phyloP scores from a whole-genome alignment of 768 basidiomycete genomes.

The Pisolithus microcarpus region DNA sequence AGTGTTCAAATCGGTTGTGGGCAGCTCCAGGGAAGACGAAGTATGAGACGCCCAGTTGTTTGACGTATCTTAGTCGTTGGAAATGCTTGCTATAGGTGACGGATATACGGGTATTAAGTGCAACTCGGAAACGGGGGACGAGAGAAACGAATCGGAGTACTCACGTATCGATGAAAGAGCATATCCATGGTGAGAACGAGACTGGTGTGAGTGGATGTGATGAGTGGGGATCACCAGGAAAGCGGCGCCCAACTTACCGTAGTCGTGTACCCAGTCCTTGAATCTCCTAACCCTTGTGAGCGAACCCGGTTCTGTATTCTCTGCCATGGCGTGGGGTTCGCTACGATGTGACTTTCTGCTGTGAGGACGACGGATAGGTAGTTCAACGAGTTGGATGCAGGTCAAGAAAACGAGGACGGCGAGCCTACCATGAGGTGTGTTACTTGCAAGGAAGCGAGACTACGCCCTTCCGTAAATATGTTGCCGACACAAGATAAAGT shows the following conservation, averaged over 20 bases:
- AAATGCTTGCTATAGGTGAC: constrained; percentile 50
- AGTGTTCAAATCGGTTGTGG: constrained; percentile 81
- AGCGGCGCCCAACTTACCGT: constrained; percentile 22
- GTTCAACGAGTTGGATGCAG: too few relatives aligned
- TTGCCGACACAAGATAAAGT: too few relatives aligned
- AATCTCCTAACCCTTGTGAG: constrained; percentile 14
- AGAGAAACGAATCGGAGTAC: background rate
- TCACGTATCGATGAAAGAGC: constrained; percentile 64
- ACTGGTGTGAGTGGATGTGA: constrained; percentile 4
- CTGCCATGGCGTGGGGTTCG: too few relatives aligned
- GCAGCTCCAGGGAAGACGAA: constrained; percentile 73
- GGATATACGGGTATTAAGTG: background rate
- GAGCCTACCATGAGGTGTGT: too few relatives aligned
- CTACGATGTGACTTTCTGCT: too few relatives aligned
- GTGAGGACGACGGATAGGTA: too few relatives aligned
- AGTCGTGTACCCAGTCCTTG: constrained; percentile 38
- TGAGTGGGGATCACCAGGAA: background rate
- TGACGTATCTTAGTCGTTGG: constrained; percentile 68
- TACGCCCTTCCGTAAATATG: too few relatives aligned
- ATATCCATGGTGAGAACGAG: constrained; percentile 31
- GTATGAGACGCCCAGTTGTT: constrained; percentile 73
- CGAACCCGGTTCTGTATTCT: too few relatives aligned
- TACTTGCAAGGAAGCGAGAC: too few relatives aligned
- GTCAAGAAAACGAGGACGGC: too few relatives aligned
- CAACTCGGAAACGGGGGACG: background rate